These are phyloP conservation scores for Chionographis japonica DNA, from an alignment of 106 monocot species.

Conservation along the genomic window DNA sequence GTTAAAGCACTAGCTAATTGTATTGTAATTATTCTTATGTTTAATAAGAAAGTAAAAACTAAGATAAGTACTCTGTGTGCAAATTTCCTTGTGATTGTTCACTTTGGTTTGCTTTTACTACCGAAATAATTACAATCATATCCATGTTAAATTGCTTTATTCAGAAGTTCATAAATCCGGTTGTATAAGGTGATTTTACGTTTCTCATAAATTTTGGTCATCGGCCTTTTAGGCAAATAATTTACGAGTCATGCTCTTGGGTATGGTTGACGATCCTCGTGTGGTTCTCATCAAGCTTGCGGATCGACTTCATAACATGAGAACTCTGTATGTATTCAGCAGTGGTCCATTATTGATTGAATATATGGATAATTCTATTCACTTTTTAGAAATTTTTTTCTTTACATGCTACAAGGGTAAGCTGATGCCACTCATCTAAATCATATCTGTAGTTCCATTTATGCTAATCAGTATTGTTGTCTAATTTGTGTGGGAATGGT, in stretches of 20 bases:
- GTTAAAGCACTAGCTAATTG: too few relatives aligned
- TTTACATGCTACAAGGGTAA: too few relatives aligned
- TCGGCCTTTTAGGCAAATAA: conserved; percentile 62
- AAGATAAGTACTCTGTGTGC: background rate
- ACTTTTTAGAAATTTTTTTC: too few relatives aligned
- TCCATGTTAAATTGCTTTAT: background rate
- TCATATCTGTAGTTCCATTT: too few relatives aligned
- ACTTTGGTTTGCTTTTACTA: too few relatives aligned
- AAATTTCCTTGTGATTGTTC: background rate
- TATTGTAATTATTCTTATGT: too few relatives aligned
- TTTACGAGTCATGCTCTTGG: conserved; percentile 89
- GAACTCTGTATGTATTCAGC: conserved; percentile 71
- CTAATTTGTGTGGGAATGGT: too few relatives aligned
- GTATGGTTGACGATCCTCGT: conserved; percentile 99
- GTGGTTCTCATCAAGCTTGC: conserved; percentile 97
- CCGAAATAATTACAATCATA: too few relatives aligned
- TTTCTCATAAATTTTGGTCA: background rate
- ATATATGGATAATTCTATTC: too few relatives aligned
- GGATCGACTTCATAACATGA: conserved; percentile 97
- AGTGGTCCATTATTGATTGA: background rate
- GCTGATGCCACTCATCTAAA: too few relatives aligned
- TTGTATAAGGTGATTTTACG: background rate
- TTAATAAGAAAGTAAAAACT: too few relatives aligned
- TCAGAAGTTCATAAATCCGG: background rate
- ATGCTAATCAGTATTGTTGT: too few relatives aligned